Evolutionary conservation across 1,284 basidiomycete species (phyloP).

Genomic region (Sutorius eximius): DNA sequence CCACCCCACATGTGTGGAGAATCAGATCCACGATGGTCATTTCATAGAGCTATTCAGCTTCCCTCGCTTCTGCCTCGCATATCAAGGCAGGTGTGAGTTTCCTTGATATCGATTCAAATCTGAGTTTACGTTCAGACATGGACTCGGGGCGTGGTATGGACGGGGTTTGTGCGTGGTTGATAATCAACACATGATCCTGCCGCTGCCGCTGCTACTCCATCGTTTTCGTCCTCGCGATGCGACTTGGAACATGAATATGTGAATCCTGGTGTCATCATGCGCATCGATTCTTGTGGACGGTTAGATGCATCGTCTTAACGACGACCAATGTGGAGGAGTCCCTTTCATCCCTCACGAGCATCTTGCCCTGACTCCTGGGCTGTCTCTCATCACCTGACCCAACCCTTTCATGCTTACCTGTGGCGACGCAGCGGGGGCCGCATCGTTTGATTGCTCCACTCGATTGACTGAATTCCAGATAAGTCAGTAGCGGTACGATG

Average conservation of each 20-base stretch:
- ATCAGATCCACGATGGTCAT: slow-evolving; percentile 28
- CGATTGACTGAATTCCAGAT: neutral
- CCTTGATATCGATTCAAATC: slow-evolving; percentile 9
- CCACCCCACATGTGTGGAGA: slow-evolving; percentile 33
- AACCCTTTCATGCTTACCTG: slow-evolving; percentile 8
- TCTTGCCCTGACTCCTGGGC: slow-evolving; percentile 21
- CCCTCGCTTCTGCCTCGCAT: slow-evolving; percentile 30
- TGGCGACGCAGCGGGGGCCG: neutral
- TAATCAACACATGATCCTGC: slow-evolving; percentile 12
- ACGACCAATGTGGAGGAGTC: neutral
- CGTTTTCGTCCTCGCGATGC: neutral
- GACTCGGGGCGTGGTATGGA: slow-evolving; percentile 7
- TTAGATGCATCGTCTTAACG: neutral
- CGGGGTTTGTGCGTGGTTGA: slow-evolving; percentile 25
- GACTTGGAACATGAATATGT: neutral
- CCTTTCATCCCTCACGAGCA: neutral
- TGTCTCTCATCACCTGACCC: slow-evolving; percentile 7
- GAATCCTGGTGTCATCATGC: neutral
- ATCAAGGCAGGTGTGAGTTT: slow-evolving; percentile 25
- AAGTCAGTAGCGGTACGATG: neutral
- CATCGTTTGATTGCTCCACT: neutral
- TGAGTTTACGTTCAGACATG: slow-evolving; percentile 23
- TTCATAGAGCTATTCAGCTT: slow-evolving; percentile 17
- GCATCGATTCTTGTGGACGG: neutral
- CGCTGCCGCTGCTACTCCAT: slow-evolving; percentile 1